These are phyloP conservation scores for Pinus tabuliformis DNA, from an alignment of 75 land plant genomes.

Conservation along the genomic window DNA sequence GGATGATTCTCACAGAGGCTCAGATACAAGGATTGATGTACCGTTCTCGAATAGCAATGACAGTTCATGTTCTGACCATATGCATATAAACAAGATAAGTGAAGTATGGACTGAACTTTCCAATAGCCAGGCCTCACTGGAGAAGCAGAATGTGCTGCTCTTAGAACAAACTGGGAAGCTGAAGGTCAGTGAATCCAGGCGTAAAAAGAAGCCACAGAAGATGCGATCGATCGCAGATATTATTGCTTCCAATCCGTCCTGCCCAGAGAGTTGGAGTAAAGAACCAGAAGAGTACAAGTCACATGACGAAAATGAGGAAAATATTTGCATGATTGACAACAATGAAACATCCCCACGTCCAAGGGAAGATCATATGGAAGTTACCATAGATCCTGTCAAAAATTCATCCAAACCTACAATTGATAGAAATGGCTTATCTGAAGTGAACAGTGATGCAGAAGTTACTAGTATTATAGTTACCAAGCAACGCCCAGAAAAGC, in stretches of 20 bases:
- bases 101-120: background rate
- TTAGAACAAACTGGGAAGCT: background rate
- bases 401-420: background rate
- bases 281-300: constrained; percentile 1
- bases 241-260: background rate
- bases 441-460: background rate
- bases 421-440: background rate
- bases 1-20: background rate
- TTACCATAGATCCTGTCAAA: background rate
- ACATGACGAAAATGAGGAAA: background rate
- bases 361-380: background rate
- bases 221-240: constrained; percentile 6
- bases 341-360: background rate
- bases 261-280: background rate
- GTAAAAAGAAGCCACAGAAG: constrained; percentile 5
- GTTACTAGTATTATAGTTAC: background rate
- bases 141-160: background rate
- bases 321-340: background rate
- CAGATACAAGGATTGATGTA: background rate
- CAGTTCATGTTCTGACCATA: background rate
- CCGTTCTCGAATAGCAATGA: background rate
- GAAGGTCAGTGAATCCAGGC: background rate
- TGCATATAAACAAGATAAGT: background rate
- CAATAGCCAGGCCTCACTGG: background rate
- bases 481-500: background rate